Base-by-base conservation (phyloP, 2,329 filamentous ascomycete genomes). In the Pyrenochaeta sp. region DNA sequence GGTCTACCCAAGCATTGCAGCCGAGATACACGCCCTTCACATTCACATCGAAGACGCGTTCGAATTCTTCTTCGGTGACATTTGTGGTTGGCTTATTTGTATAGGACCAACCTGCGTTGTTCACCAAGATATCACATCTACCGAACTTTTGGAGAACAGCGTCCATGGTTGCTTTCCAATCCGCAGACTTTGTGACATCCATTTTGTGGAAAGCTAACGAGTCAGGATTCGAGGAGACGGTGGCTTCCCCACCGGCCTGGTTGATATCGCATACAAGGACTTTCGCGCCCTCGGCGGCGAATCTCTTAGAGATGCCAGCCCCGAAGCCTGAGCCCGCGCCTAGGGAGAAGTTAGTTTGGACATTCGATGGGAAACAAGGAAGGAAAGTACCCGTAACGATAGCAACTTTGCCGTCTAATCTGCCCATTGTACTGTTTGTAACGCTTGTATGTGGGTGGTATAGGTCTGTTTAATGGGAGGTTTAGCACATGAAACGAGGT, bases 1-100 rank as follows among this genome's bases (percentile, higher is more conserved):
- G 87, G 0, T 85, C 85, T 5, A 90, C 75, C 37, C 89, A 80
- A 3, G 88, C 84, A 52, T 82, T 82, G 1, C 86, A 84, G 0
- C 86, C 87, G 22, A 86, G 73, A 72, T 85, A 91, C 45, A 91
- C 82, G 2, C 85, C 84, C 76, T 89, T 90, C 59, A 91, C 87
- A 63, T 91, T 91, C 59, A 91, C 87, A 52, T 84, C 83, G 72
- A 91, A 88, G 37, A 88, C 85, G 45, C 83, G 80, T 65, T 91
- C 87, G 59, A 89, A 91, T 47, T 91, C 89, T 4, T 81, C 80
- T 52, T 90, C 87, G 0, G 86, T 88, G 2, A 91, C 89, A 0
- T 87, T 81, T 28, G 83, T 76, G 0, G 88, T 90, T 0, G 87
- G 82, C 79, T 79, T 79, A 61, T 77, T 79, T 32, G 82, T 82